phyloP scores from a whole-genome alignment of 2,329 filamentous ascomycete genomes.

The Xylaria sp. region DNA sequence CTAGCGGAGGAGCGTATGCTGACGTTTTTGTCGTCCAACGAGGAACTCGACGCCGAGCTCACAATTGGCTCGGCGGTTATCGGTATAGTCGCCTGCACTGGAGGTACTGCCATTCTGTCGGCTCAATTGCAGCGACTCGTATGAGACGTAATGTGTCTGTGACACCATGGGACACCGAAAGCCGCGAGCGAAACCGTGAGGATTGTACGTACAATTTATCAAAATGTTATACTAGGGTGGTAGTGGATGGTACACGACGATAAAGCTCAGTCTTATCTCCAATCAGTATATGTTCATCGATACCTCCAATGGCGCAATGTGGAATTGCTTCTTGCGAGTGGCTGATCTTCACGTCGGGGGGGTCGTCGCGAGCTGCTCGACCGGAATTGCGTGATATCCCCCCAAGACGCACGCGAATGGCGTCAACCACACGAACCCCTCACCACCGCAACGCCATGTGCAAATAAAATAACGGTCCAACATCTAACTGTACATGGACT shows the following conservation, averaged over 20 bases:
- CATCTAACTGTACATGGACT: neutral
- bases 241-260: slow-evolving; percentile 11
- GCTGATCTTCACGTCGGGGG: slow-evolving; percentile 20
- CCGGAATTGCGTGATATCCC: slow-evolving; percentile 41
- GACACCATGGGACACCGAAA: slow-evolving; percentile 18
- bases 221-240: slow-evolving; percentile 2
- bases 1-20: slow-evolving; percentile 14
- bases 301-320: slow-evolving; percentile 40
- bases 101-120: slow-evolving; percentile 33
- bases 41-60: slow-evolving; percentile 23
- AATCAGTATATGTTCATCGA: slow-evolving; percentile 33
- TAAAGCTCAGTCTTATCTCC: slow-evolving; percentile 24
- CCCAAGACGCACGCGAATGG: slow-evolving; percentile 36
- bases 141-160: neutral
- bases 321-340: slow-evolving; percentile 28
- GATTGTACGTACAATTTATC: slow-evolving; percentile 29
- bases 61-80: slow-evolving; percentile 18
- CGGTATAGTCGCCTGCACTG: slow-evolving; percentile 26
- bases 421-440: slow-evolving; percentile 39
- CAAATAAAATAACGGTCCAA: slow-evolving; percentile 12
- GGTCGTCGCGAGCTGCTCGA: slow-evolving; percentile 14
- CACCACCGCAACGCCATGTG: slow-evolving; percentile 16
- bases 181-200: neutral
- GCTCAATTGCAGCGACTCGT: slow-evolving; percentile 16
- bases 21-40: slow-evolving; percentile 26